phyloP scores from a whole-genome alignment of 1,284 basidiomycete species.

The Boletus semigastroideus region DNA sequence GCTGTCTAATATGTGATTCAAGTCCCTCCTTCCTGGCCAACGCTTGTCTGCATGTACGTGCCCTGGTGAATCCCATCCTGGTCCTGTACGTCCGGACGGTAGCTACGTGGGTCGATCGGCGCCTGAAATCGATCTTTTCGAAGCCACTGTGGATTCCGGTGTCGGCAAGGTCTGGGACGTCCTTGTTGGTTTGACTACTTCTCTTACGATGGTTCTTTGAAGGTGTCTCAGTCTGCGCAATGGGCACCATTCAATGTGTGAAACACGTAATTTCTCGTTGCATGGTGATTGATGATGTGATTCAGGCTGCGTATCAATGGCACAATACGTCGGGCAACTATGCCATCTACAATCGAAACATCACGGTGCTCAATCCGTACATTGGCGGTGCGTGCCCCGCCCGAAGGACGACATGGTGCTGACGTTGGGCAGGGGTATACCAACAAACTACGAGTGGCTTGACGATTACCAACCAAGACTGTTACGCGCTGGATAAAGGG shows the following conservation, averaged over 20 bases:
- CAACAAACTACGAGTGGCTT: slow-evolving; percentile 37
- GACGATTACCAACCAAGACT: slow-evolving; percentile 30
- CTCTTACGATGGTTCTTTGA: slow-evolving; percentile 8
- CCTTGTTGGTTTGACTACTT: background rate
- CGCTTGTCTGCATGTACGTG: slow-evolving; percentile 82
- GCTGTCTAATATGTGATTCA: slow-evolving; percentile 5
- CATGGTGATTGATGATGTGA: slow-evolving; percentile 6
- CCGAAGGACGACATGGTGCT: background rate
- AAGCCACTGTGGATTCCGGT: slow-evolving; percentile 30
- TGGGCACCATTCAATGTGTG: slow-evolving; percentile 37
- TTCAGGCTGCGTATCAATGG: slow-evolving; percentile 32
- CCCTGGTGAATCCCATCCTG: slow-evolving; percentile 78
- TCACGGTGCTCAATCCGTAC: slow-evolving; percentile 31
- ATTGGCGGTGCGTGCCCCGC: slow-evolving; percentile 26
- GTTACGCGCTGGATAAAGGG: slow-evolving; percentile 27
- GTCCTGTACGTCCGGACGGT: slow-evolving; percentile 65
- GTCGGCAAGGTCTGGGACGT: slow-evolving; percentile 29
- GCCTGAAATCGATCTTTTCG: slow-evolving; percentile 67
- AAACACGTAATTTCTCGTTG: background rate
- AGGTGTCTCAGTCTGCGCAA: slow-evolving; percentile 37
- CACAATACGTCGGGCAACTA: slow-evolving; percentile 29
- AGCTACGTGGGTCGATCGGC: slow-evolving; percentile 69
- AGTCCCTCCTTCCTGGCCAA: slow-evolving; percentile 81
- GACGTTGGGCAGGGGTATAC: slow-evolving; percentile 25
- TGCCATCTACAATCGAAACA: slow-evolving; percentile 26